Evolutionary conservation across 169 alveolate species (phyloP).

Genomic region (Eimeria brunetti): DNA sequence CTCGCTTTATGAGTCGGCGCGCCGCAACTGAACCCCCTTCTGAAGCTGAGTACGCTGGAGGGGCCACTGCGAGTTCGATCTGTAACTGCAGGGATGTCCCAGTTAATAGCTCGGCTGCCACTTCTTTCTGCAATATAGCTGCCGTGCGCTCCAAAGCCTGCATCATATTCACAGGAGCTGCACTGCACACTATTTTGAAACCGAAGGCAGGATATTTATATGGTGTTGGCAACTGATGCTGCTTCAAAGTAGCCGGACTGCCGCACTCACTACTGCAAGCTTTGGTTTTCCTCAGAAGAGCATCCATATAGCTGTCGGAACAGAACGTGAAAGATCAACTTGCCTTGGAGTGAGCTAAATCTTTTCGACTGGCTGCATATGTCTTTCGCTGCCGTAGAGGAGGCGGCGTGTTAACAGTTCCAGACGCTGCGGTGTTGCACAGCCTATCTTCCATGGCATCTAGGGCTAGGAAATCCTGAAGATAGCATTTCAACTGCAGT

Average conservation of each 20-base stretch:
- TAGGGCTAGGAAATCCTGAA: slow-evolving; percentile 26
- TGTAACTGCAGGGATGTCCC: slow-evolving; percentile 46
- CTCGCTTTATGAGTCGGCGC: slow-evolving; percentile 19
- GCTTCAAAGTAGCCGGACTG: neutral
- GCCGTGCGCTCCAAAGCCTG: slow-evolving; percentile 43
- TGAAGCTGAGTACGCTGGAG: slow-evolving; percentile 47
- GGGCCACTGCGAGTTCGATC: slow-evolving; percentile 51
- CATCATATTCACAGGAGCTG: neutral
- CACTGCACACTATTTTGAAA: neutral
- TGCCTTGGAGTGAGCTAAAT: slow-evolving; percentile 38
- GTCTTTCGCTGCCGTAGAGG: slow-evolving; percentile 31
- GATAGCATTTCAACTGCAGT: neutral
- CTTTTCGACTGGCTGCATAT: slow-evolving; percentile 31
- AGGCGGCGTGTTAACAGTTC: neutral
- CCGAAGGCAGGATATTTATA: neutral
- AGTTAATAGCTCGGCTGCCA: slow-evolving; percentile 41
- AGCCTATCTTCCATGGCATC: slow-evolving; percentile 22
- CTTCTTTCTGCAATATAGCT: slow-evolving; percentile 44
- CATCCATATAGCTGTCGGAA: neutral
- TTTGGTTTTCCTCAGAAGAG: neutral
- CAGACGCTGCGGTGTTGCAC: neutral
- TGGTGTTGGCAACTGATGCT: neutral
- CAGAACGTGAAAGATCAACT: neutral
- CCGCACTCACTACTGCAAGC: neutral
- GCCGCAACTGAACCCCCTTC: slow-evolving; percentile 58